Percentiles rank a stretch among this genome's conserved stretches.
Evolutionary conservation across 2,329 filamentous ascomycete species (phyloP).

Genomic region (Pseudogymnoascus sp.): DNA sequence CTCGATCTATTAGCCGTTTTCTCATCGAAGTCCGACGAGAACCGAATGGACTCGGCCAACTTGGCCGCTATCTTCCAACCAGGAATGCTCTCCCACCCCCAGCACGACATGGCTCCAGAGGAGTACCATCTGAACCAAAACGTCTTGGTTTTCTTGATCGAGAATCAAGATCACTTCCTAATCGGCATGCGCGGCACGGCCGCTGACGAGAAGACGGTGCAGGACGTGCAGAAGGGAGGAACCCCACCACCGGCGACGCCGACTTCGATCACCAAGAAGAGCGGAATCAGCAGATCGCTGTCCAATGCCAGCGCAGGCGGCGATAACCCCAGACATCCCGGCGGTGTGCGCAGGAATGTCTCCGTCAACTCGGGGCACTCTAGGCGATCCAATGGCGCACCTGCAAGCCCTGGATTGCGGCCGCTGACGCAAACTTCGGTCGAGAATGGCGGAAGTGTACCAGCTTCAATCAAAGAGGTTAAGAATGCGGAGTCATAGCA

Average conservation of each 20-base stretch:
- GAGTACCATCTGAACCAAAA: slow-evolving; percentile 95
- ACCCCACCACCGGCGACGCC: slow-evolving; percentile 40
- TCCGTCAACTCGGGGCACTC: slow-evolving; percentile 89
- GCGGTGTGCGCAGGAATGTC: slow-evolving; percentile 73
- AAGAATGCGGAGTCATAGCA: background rate
- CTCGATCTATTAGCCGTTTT: slow-evolving; percentile 93
- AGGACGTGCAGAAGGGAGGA: slow-evolving; percentile 61
- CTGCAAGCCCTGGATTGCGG: slow-evolving; percentile 50
- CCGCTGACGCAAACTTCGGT: slow-evolving; percentile 46
- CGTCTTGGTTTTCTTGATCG: slow-evolving; percentile 93
- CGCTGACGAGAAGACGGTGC: slow-evolving; percentile 69
- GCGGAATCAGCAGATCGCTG: slow-evolving; percentile 61
- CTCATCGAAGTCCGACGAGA: slow-evolving; percentile 90
- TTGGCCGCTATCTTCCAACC: slow-evolving; percentile 96
- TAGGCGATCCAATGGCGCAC: slow-evolving; percentile 63
- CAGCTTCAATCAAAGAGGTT: slow-evolving; percentile 65
- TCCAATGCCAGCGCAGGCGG: slow-evolving; percentile 85
- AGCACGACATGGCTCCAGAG: slow-evolving; percentile 88
- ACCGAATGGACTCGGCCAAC: slow-evolving; percentile 94
- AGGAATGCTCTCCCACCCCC: slow-evolving; percentile 86
- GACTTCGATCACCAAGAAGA: slow-evolving; percentile 45
- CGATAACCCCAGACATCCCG: slow-evolving; percentile 75
- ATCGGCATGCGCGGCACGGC: slow-evolving; percentile 98
- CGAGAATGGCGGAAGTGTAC: slow-evolving; percentile 31
- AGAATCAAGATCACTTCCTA: slow-evolving; percentile 96